Base-by-base conservation (phyloP, 2,329 filamentous ascomycete species). In the Lecanoromycetidae sp. region DNA sequence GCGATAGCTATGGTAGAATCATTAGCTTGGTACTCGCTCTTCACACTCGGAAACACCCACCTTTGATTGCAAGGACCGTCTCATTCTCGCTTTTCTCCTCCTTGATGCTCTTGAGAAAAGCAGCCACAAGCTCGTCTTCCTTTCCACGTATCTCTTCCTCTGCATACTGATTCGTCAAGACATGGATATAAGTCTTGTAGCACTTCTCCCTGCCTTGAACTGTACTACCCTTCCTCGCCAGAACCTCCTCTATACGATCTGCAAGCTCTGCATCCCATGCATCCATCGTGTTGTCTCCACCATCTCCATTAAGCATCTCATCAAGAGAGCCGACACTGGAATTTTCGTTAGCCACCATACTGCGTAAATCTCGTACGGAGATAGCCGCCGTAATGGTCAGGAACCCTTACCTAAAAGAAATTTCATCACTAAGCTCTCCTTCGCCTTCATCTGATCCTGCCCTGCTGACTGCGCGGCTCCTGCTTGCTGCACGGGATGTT, bases 181-280 rank as follows among this genome's bases (percentile, higher is more conserved):
- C 70, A 43, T 80, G 74, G 33, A 74, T 71, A 60, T 81, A 86
- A 1, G 70, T 70, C 36, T 67, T 68, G 40, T 87, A 67, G 25
- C 73, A 74, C 33, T 76, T 70, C 57, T 87, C 82, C 44, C 87
- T 77, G 19, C 79, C 77, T 52, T 84, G 76, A 20, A 74, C 76
- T 54, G 80, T 87, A 63, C 81, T 86, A 54, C 82, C 79, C 71
- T 93, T 94, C 57, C 84, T 80, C 56, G 84, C 78, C 46, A 82
- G 71, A 23, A 94, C 75, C 55, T 84, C 79, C 39, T 81, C 72
- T 52, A 93, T 79, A 49, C 80, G 76, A 52, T 80, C 74, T 23
- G 72, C 69, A 27, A 88, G 66, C 48, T 77, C 73, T 13, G 75
- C 66, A 37, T 78, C 74, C 75, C 83, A 84, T 17, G 68, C 68